Evolutionary conservation across 2,329 filamentous ascomycete species (phyloP).

Genomic region (Shiraia bambusicola): DNA sequence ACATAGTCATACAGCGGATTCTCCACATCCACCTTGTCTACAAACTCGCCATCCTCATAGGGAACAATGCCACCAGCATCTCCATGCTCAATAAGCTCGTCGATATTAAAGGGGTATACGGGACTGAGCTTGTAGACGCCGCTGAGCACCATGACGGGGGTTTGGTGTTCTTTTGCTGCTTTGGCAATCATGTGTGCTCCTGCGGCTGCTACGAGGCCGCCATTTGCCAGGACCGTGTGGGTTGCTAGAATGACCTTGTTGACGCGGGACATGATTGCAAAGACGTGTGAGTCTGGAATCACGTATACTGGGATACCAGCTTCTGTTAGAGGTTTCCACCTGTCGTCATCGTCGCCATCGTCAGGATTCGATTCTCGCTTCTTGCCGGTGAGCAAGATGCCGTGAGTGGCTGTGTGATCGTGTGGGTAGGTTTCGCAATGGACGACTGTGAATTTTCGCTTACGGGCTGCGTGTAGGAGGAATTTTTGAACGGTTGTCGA

Average conservation of each 20-base stretch:
- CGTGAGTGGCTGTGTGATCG: constrained; percentile 65
- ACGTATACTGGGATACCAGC: constrained; percentile 81
- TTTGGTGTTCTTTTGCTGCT: constrained; percentile 78
- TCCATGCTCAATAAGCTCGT: constrained; percentile 82
- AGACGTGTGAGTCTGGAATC: constrained; percentile 81
- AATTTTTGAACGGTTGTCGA: constrained; percentile 88
- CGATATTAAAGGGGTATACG: constrained; percentile 80
- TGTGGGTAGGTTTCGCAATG: constrained; percentile 75
- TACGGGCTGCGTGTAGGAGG: constrained; percentile 80
- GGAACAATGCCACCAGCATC: constrained; percentile 73
- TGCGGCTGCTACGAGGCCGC: constrained; percentile 78
- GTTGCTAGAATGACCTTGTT: constrained; percentile 94
- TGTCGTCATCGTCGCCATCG: constrained; percentile 55
- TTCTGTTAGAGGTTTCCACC: constrained; percentile 75
- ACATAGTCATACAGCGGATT: constrained; percentile 84
- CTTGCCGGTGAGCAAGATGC: constrained; percentile 59
- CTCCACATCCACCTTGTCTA: constrained; percentile 74
- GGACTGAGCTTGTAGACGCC: constrained; percentile 94
- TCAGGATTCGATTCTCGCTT: constrained; percentile 48
- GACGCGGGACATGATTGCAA: constrained; percentile 91
- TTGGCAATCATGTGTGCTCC: constrained; percentile 83
- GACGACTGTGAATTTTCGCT: constrained; percentile 89
- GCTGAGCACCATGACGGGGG: constrained; percentile 83
- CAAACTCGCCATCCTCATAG: constrained; percentile 77
- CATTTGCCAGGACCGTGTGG: constrained; percentile 83